phyloP scores from a whole-genome alignment of 345 rosid species.

The Linum tenue region DNA sequence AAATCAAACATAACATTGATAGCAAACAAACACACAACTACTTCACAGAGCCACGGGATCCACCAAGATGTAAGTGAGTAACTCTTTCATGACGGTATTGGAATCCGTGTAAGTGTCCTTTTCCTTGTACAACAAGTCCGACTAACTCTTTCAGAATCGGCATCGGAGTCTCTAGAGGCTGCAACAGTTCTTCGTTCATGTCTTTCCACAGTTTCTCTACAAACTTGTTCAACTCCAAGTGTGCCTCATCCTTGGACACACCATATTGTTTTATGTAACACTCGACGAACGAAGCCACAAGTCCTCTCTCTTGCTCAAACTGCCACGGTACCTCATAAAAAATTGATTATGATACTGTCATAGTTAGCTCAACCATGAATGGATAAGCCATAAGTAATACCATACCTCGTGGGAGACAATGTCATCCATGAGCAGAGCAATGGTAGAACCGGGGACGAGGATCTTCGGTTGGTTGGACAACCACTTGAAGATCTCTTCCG shows the following conservation, averaged over 20 bases:
- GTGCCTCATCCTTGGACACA: conserved; percentile 14
- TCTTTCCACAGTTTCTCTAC: not conserved
- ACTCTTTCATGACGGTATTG: not conserved
- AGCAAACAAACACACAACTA: not conserved
- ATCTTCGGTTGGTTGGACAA: conserved; percentile 7
- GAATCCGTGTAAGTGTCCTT: not conserved
- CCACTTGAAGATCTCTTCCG: conserved; percentile 21
- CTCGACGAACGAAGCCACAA: conserved; percentile 10
- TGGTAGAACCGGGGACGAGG: not conserved
- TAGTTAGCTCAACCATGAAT: no score
- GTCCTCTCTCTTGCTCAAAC: conserved; percentile 8
- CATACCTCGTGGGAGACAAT: conserved; percentile 15
- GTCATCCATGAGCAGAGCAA: conserved; percentile 22
- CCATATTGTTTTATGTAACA: conserved; percentile 15
- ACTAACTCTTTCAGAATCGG: not conserved
- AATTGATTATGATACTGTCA: no score
- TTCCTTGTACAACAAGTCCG: conserved; percentile 1
- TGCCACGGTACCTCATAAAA: not conserved
- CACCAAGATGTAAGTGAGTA: not conserved
- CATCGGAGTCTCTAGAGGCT: not conserved
- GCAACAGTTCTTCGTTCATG: not conserved
- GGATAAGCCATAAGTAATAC: no score
- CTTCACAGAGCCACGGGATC: not conserved
- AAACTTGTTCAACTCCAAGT: not conserved
- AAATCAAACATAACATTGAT: no score